These are phyloP conservation scores for Thozetella sp. DNA, from an alignment of 495 filamentous ascomycete genomes.

Conservation along the genomic window DNA sequence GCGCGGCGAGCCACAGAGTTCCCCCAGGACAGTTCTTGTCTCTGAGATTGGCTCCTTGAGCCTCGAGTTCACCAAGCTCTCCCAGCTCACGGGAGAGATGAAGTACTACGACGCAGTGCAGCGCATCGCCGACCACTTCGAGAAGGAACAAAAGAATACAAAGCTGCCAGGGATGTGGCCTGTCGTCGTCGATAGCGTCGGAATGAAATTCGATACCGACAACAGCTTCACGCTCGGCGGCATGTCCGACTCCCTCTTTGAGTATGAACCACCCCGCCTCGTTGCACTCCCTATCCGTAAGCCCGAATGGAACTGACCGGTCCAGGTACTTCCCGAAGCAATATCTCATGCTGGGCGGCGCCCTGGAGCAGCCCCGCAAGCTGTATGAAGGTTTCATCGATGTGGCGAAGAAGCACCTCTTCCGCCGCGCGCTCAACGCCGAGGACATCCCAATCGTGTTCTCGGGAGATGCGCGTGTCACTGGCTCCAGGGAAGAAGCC, in stretches of 20 bases:
- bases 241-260: constrained; percentile 82
- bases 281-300: neutral
- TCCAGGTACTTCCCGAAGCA: constrained; percentile 71
- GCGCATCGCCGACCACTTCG: constrained; percentile 74
- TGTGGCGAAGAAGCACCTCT: constrained; percentile 66
- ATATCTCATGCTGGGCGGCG: constrained; percentile 71
- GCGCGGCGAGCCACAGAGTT: constrained; percentile 51
- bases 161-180: constrained; percentile 66
- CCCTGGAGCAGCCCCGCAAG: constrained; percentile 68
- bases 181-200: constrained; percentile 28
- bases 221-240: constrained; percentile 71
- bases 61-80: constrained; percentile 81
- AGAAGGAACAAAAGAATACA: constrained; percentile 65
- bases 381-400: constrained; percentile 78
- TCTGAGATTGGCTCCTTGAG: constrained; percentile 41
- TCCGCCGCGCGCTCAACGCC: constrained; percentile 64
- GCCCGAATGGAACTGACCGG: neutral
- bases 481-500: constrained; percentile 10
- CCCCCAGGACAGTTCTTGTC: constrained; percentile 73
- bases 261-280: constrained; percentile 63
- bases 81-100: constrained; percentile 75
- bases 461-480: constrained; percentile 45
- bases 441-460: constrained; percentile 68
- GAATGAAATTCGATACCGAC: constrained; percentile 22
- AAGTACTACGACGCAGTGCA: constrained; percentile 86